These are phyloP conservation scores for Aspergillus aculeatus DNA, from an alignment of 2,329 filamentous ascomycete species.

Conservation along the genomic window DNA sequence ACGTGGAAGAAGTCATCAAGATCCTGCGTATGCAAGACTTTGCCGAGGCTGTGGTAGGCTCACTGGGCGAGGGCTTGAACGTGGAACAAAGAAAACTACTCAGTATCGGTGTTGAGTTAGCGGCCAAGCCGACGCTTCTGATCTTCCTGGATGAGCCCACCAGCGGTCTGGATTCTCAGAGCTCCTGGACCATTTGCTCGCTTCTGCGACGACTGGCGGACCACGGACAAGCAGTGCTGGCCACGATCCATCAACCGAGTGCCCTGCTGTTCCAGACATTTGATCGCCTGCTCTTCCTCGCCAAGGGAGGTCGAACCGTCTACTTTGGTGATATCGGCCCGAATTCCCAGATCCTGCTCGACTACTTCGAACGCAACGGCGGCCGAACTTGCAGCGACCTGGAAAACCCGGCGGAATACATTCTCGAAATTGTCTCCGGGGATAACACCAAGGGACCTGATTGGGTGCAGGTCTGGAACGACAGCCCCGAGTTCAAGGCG, in stretches of 20 bases:
- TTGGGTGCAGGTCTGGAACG: constrained; percentile 63
- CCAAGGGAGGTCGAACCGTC: constrained; percentile 63
- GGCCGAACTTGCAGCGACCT: constrained; percentile 56
- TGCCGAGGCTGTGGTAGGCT: constrained; percentile 82
- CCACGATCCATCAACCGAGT: constrained; percentile 91
- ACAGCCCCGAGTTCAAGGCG: constrained; percentile 63
- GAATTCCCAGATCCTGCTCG: constrained; percentile 54
- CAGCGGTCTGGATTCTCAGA: constrained; percentile 82
- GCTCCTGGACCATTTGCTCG: constrained; percentile 83
- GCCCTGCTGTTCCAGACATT: constrained; percentile 88
- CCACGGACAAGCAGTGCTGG: constrained; percentile 82
- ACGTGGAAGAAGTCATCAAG: constrained; percentile 84
- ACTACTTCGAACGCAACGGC: constrained; percentile 64
- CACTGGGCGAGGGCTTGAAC: constrained; percentile 72
- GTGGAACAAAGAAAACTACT: constrained; percentile 68
- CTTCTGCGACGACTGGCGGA: constrained; percentile 84
- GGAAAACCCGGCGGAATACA: constrained; percentile 74
- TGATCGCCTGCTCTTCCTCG: constrained; percentile 61
- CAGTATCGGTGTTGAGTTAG: constrained; percentile 89
- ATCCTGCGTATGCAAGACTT: constrained; percentile 86
- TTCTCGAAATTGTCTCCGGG: constrained; percentile 59
- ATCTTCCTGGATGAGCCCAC: constrained; percentile 93
- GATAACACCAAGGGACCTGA: constrained; percentile 52
- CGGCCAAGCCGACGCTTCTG: constrained; percentile 80
- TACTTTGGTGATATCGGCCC: constrained; percentile 67